Evolutionary conservation across 176 grass and related monocot genomes (phyloP).

Genomic region (Raddia distichophylla): DNA sequence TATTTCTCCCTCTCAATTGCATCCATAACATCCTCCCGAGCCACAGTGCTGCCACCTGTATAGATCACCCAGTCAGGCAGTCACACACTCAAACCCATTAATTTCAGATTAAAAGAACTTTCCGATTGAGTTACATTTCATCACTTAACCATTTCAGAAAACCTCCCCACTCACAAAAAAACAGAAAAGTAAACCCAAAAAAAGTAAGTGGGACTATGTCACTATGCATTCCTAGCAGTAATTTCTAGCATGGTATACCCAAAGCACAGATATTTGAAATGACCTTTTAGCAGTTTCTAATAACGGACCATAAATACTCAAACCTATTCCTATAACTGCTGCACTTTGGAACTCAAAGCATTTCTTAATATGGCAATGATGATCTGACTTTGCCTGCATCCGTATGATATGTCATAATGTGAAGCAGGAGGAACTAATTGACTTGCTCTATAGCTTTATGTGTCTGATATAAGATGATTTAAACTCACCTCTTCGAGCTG

Average conservation of each 20-base stretch:
- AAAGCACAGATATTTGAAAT: constrained; percentile 13
- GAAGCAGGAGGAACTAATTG: constrained; percentile 31
- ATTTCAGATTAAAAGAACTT: constrained; percentile 25
- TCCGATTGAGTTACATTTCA: constrained; percentile 1
- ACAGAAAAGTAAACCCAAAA: background rate
- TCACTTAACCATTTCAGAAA: background rate
- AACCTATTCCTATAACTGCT: background rate
- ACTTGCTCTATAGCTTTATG: background rate
- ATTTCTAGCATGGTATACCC: constrained; percentile 23
- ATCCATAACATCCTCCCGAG: constrained; percentile 90
- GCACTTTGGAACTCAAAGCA: constrained; percentile 25
- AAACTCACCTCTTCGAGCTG: constrained; percentile 80
- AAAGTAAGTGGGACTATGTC: constrained; percentile 7
- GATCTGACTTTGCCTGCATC: background rate
- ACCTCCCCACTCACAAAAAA: background rate
- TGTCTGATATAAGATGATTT: constrained; percentile 17
- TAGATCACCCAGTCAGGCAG: constrained; percentile 17
- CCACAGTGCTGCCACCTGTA: constrained; percentile 64
- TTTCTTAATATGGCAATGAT: background rate
- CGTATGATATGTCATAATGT: constrained; percentile 19
- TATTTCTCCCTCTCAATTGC: constrained; percentile 97
- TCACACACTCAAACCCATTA: background rate
- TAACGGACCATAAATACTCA: background rate
- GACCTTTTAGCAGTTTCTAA: background rate
- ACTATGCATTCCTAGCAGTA: background rate